Evolutionary conservation across 1,284 basidiomycete genomes (phyloP).

Genomic region (Moesziomyces parantarcticus): DNA sequence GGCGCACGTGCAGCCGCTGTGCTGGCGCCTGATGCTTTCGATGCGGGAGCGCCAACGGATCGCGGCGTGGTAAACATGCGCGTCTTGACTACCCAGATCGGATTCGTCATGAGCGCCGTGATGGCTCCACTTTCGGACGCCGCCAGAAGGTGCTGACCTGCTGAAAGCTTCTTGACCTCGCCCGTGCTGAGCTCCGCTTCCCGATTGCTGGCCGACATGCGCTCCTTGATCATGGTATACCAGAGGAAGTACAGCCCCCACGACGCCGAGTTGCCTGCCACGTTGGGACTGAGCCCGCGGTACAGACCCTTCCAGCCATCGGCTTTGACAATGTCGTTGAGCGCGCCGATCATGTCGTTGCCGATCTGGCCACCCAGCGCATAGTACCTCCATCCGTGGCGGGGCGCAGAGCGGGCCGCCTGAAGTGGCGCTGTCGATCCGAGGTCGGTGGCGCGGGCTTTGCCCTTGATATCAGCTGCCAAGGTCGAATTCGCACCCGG

Average conservation of each 20-base stretch:
- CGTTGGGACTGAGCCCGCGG: slow-evolving; percentile 87
- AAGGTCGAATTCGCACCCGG: background rate
- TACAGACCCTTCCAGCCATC: slow-evolving; percentile 90
- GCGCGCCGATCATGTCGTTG: slow-evolving; percentile 79
- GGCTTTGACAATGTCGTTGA: slow-evolving; percentile 78
- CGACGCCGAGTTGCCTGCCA: slow-evolving; percentile 94
- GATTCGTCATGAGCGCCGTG: slow-evolving; percentile 95
- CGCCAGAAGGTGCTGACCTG: slow-evolving; percentile 85
- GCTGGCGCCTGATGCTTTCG: slow-evolving; percentile 3
- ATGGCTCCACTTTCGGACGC: slow-evolving; percentile 92
- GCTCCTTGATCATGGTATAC: slow-evolving; percentile 93
- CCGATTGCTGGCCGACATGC: slow-evolving; percentile 54
- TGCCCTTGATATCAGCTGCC: slow-evolving; percentile 27
- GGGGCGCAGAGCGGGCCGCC: background rate
- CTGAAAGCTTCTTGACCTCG: slow-evolving; percentile 71
- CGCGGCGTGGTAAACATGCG: slow-evolving; percentile 88
- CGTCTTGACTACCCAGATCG: slow-evolving; percentile 98
- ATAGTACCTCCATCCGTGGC: slow-evolving; percentile 46
- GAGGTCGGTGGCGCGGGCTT: slow-evolving; percentile 16
- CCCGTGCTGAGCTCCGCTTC: slow-evolving; percentile 14
- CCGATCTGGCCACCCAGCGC: slow-evolving; percentile 67
- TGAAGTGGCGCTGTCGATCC: background rate
- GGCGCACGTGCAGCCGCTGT: slow-evolving; percentile 5
- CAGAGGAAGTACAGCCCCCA: slow-evolving; percentile 99
- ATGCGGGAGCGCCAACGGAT: slow-evolving; percentile 52